A percentile compares a stretch with the other conserved stretches of the same genome.
These are phyloP conservation scores for Biscutella laevigata DNA, from an alignment of 441 rosid species.

Conservation along the genomic window DNA sequence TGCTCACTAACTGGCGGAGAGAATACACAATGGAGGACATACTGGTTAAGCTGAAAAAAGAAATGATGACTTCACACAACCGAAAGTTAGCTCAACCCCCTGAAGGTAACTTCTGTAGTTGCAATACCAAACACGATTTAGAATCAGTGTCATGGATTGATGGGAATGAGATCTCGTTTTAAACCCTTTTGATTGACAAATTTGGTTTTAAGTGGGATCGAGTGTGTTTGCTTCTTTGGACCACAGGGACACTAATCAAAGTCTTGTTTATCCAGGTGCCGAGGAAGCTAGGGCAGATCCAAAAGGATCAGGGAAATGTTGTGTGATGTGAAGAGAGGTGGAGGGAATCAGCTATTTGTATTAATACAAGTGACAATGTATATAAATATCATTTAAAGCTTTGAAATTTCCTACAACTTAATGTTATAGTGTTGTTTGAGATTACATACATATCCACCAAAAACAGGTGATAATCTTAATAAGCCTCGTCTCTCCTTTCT, in stretches of 20 bases:
- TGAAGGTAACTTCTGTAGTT: slow-evolving; percentile 38
- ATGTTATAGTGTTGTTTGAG: slow-evolving; percentile 41
- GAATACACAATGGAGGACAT: slow-evolving; percentile 94
- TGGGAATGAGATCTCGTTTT: not conserved
- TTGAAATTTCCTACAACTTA: slow-evolving; percentile 15
- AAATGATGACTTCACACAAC: slow-evolving; percentile 84
- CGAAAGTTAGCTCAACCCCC: slow-evolving; percentile 92
- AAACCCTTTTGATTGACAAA: not conserved
- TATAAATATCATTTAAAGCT: slow-evolving; percentile 26
- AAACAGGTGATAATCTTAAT: slow-evolving; percentile 15
- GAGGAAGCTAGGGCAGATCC: slow-evolving; percentile 82
- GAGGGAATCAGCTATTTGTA: slow-evolving; percentile 18
- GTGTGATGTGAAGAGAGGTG: slow-evolving; percentile 47
- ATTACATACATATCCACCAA: slow-evolving; percentile 23
- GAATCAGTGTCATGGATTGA: not conserved
- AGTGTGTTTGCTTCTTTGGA: not conserved
- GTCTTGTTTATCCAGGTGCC: slow-evolving; percentile 41
- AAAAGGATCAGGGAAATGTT: slow-evolving; percentile 68
- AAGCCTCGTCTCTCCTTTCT: not conserved
- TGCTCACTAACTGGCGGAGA: slow-evolving; percentile 82
- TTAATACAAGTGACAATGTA: slow-evolving; percentile 22
- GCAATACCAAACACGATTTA: slow-evolving; percentile 40
- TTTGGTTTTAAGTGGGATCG: not conserved
- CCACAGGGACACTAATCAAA: not conserved
- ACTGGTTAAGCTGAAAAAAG: slow-evolving; percentile 83